phyloP scores from a whole-genome alignment of 2,329 filamentous ascomycete species.

The Penicillium sp. region DNA sequence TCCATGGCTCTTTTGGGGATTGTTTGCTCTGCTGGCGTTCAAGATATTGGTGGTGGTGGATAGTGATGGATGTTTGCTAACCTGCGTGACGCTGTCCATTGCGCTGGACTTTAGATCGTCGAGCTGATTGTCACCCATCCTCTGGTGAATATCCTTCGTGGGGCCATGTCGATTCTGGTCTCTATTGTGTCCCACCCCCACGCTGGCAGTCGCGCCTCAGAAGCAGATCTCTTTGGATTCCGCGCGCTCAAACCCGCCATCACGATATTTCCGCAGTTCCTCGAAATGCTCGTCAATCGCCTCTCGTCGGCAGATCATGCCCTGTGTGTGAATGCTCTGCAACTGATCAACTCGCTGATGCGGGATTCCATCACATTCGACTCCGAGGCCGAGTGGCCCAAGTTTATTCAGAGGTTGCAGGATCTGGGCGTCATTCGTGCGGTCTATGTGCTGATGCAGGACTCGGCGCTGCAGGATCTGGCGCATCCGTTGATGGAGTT shows the following conservation, averaged over 20 bases:
- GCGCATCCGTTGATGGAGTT: constrained; percentile 89
- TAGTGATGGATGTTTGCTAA: too few relatives aligned
- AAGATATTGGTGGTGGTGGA: too few relatives aligned
- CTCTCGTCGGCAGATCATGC: constrained; percentile 92
- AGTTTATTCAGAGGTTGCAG: constrained; percentile 88
- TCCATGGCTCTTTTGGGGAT: too few relatives aligned
- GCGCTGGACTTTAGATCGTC: constrained; percentile 54
- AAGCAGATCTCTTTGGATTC: constrained; percentile 72
- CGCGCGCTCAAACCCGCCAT: constrained; percentile 87
- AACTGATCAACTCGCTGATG: constrained; percentile 92
- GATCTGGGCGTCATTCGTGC: constrained; percentile 89
- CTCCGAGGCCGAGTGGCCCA: constrained; percentile 78
- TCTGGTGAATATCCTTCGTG: constrained; percentile 91
- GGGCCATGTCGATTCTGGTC: constrained; percentile 93
- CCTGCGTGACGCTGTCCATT: background rate
- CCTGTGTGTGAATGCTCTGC: constrained; percentile 88
- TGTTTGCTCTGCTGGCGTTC: too few relatives aligned
- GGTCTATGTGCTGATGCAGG: constrained; percentile 90
- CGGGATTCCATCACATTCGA: constrained; percentile 81
- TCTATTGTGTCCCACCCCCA: constrained; percentile 85
- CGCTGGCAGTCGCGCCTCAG: constrained; percentile 44
- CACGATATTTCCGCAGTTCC: constrained; percentile 84
- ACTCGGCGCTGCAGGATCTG: constrained; percentile 81
- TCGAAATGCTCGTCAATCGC: constrained; percentile 87
- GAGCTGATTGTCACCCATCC: constrained; percentile 92